Evolutionary conservation across 2,329 filamentous ascomycete species (phyloP), one percentile per base, ranked within the genome.

Genomic region (Taxawa tesnikishii): DNA sequence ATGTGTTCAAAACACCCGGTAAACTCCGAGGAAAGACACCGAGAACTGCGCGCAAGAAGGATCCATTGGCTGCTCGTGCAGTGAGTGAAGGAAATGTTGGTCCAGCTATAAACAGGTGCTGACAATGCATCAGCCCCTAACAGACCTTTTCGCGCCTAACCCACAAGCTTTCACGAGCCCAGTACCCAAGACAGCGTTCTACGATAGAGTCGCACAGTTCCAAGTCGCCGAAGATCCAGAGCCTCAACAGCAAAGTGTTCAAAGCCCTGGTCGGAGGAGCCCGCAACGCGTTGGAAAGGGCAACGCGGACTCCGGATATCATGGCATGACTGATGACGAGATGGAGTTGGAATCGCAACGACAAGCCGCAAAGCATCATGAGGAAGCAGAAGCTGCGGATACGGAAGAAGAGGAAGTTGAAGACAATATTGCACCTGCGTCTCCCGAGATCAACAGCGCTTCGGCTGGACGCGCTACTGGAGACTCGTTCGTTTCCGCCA

Each of bases 1-100:
- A 96, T 48, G 77, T 92, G n/a, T 94, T 96, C 65, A 98, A 96
- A 53, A 90, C 83, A 23, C 83, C 83, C 3, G 82, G 82, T 35
- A 88, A 84, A 53, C 59, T 90, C 52, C 76, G 82, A 42, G 82
- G 79, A 34, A 87, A 84, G 61, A 88, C 82, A 16, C 82, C 83
- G 26, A 70, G 79, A 39, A 84, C 81, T 12, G 63, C 63, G 19
- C 71, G 75, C 34, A 85, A 79, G 51, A 58, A 57, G 29, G 67
- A 69, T 46, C 58, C 62, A 7, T 54, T 58, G 15, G 75, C 79
- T 51, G 55, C 65, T 18, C 71, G 81, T 46, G 70, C 75, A 40
- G 79, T 83, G 64, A 58, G 74, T 60, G 7, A 19, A 11, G 78
- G 9, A 8, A 73, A n/a, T n/a, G 74, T 73, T 30, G 55, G 78